These are phyloP conservation scores for Podila epigama DNA, from an alignment of 192 early-diverging fungal genomes.

Conservation along the genomic window DNA sequence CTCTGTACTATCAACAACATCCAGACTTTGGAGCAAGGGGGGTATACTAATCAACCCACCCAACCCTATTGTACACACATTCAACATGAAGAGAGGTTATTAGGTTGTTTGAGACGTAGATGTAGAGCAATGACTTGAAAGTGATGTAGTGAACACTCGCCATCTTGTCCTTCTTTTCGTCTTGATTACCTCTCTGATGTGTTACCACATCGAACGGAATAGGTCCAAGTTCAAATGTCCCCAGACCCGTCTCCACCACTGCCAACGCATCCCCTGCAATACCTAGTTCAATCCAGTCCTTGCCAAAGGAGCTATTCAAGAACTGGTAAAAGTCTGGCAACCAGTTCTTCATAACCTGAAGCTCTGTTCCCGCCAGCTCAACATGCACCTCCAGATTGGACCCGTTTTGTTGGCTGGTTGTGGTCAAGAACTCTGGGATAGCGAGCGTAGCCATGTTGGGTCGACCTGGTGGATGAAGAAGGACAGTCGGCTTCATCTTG, in stretches of 20 bases:
- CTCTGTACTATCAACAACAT: slow-evolving; percentile 37
- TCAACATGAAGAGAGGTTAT: too few species aligned
- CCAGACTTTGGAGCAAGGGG: slow-evolving; percentile 24
- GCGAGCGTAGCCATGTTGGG: slow-evolving; percentile 17
- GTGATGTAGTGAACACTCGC: neutral
- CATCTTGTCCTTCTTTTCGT: neutral
- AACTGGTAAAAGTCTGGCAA: slow-evolving; percentile 29
- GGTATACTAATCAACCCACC: slow-evolving; percentile 21
- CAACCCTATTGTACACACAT: slow-evolving; percentile 29
- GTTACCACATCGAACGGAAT: slow-evolving; percentile 35
- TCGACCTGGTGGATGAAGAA: slow-evolving; percentile 7
- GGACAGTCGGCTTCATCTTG: slow-evolving; percentile 31
- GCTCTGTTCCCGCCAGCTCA: slow-evolving; percentile 2
- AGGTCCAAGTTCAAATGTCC: slow-evolving; percentile 41
- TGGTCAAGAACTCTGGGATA: slow-evolving; percentile 20
- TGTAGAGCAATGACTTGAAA: neutral
- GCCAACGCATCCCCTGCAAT: slow-evolving; percentile 31
- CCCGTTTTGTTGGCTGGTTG: slow-evolving; percentile 26
- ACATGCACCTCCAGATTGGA: slow-evolving; percentile 22
- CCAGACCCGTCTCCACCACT: slow-evolving; percentile 33
- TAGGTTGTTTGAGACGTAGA: too few species aligned
- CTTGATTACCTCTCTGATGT: slow-evolving; percentile 25
- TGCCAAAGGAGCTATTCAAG: slow-evolving; percentile 24
- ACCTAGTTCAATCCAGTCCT: slow-evolving; percentile 34
- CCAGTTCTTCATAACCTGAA: slow-evolving; percentile 4